Base-by-base conservation (phyloP, 352 stramenopile genomes). In the Pythium rhizo-oryzae region DNA sequence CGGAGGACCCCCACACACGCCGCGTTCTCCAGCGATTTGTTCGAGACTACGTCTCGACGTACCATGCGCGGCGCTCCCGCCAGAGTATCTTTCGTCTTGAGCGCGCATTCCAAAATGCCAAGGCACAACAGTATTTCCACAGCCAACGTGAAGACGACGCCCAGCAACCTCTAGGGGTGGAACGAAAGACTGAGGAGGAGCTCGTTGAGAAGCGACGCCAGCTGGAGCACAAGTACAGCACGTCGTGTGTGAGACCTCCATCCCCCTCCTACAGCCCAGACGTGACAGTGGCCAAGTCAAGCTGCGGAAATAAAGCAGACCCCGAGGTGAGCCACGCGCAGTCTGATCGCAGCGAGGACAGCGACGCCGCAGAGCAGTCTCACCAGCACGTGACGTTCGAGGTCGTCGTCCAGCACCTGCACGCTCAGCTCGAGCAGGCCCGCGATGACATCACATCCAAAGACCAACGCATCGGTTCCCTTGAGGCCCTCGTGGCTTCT, bases 321-420 rank as follows among this genome's bases (percentile, higher is more conserved):
- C 33, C 6, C 8, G 23, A 37, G 28, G 23, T 33, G 21, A n/a
- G 0, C 12, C 11, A 33, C 19, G n/a, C 21, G 5, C n/a, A 19
- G 6, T 47, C 41, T 4, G 59, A 65, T 12, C 47, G 41, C 23
- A 71, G 53, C 33, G 56, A 53, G 23, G 75, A 65, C 43, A 67
- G 50, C 33, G 57, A 66, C 25, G 58, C 59, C 1, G 54, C 35
- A 1, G 57, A 67, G 52, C 0, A 35, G 49, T 25, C 35, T 52
- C 18, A 62, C 16, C 47, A 80, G 24, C 72, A 61, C n/a, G 72
- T 75, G 16, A 77, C 69, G 1, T 50, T 76, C 19, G 75, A 82
- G 33, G 62, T 62, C 3, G 75, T 84, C 28, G 72, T 84, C 33
- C 62, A 74, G 30, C 53, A 71, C 37, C 78, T 85, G 4, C 62